Conservation (phyloP, 352 stramenopile species). For the Pythium vanterpoolii region DNA sequence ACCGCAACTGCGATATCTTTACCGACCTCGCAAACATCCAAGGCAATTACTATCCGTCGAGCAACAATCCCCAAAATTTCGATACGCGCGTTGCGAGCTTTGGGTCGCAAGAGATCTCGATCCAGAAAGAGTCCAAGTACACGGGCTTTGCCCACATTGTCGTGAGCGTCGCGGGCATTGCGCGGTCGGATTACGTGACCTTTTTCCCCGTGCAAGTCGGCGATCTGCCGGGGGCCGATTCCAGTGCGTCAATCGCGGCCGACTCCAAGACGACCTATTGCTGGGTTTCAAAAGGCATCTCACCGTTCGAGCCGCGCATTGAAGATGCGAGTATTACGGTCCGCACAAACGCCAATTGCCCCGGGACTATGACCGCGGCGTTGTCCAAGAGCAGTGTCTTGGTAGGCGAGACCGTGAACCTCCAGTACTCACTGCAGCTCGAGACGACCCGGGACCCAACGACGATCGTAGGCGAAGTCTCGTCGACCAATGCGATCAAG, state of each 20-base stretch:
- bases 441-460: conserved; percentile 44
- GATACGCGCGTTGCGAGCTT: conserved; percentile 47
- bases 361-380: conserved; percentile 53
- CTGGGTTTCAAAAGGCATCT: conserved; percentile 53
- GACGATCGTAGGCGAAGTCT: conserved; percentile 66
- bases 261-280: conserved; percentile 76
- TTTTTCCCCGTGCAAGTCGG: conserved; percentile 80
- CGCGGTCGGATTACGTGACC: conserved; percentile 68
- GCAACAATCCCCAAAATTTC: conserved; percentile 76
- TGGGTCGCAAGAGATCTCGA: conserved; percentile 56
- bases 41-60: conserved; percentile 57
- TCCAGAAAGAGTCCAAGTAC: conserved; percentile 79
- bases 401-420: conserved; percentile 45
- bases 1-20: conserved; percentile 69
- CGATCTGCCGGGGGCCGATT: conserved; percentile 49
- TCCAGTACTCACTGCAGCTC: conserved; percentile 68
- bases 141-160: conserved; percentile 70
- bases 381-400: conserved; percentile 50
- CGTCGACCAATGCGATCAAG: conserved; percentile 42
- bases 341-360: conserved; percentile 65
- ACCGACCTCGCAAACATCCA: conserved; percentile 19
- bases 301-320: conserved; percentile 57
- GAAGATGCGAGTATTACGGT: conserved; percentile 44
- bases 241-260: conserved; percentile 33
- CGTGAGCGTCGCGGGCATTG: conserved; percentile 60